Base-by-base conservation (phyloP, 140 eudicot species). In the Senecio squalidus region DNA sequence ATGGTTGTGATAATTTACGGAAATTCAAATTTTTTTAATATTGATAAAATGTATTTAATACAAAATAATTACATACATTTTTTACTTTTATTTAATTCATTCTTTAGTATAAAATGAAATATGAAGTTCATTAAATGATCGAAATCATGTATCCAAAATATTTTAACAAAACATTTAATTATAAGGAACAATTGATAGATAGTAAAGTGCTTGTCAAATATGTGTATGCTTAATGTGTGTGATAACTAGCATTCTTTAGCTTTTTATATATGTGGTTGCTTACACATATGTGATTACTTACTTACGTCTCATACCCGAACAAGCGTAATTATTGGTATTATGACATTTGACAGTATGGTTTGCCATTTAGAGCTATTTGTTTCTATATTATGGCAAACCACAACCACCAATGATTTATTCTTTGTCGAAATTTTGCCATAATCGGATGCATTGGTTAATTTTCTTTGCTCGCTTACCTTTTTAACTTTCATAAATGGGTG, bases 351-450 rank as follows among this genome's bases (percentile, higher is more conserved):
- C 62, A 17, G 18, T 18, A 25, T 65, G 48, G 13, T 51, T 52
- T 52, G 61, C 41, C 23, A 39, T 6, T 36, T 16, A 50, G 51
- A 25, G 9, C 52, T 50, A 24, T n/a, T n/a, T 43, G 38, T 52
- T 65, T 38, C 53, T 24, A 39, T 65, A 17, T 39, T 17, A 43
- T 38, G 71, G 62, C 71, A 65, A 65, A 65, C 62, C 43, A 51
- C 30, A 54, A 64, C 30, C 53, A 52, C 53, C 53, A 29, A 43
- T 65, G 27, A 48, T 48, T 33, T 47, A 65, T 39, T 65, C 24
- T 44, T 44, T 6, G 18, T 16, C 8, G 18, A 14, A 52, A 3
- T 18, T 29, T 65, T 53, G 31, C 71, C 61, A 2, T 39, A 65
- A 41, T 52, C 11, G n/a, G 62, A 53, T 54, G 55, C 53, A 52